A percentile compares a stretch with the other conserved stretches of the same genome.
phyloP scores from a whole-genome alignment of 2,329 filamentous ascomycete genomes.

The Neodidymelliopsis sp. region DNA sequence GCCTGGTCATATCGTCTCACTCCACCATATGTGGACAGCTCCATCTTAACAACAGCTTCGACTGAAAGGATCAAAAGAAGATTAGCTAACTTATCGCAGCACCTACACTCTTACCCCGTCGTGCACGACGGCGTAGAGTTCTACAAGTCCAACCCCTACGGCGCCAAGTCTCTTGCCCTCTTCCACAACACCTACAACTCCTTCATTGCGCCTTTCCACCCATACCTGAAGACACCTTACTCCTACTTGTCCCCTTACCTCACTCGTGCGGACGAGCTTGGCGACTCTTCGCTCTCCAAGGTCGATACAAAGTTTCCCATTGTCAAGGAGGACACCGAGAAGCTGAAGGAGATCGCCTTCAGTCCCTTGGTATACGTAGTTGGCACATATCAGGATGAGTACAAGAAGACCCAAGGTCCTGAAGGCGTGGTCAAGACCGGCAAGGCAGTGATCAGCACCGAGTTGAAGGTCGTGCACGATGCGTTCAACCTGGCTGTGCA shows the following conservation, averaged over 20 bases:
- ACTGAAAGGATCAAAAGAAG: constrained; percentile 3
- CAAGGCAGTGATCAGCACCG: constrained; percentile 49
- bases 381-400: constrained; percentile 49
- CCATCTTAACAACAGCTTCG: background rate
- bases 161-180: constrained; percentile 80
- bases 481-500: constrained; percentile 38
- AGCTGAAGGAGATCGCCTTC: constrained; percentile 47
- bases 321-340: constrained; percentile 59
- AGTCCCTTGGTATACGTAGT: constrained; percentile 48
- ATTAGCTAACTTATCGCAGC: constrained; percentile 60
- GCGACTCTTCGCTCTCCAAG: constrained; percentile 47
- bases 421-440: constrained; percentile 47
- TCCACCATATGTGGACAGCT: constrained; percentile 2
- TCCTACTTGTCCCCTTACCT: constrained; percentile 86
- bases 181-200: constrained; percentile 77
- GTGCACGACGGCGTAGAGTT: constrained; percentile 79
- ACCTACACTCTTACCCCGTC: constrained; percentile 83
- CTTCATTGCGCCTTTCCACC: constrained; percentile 78
- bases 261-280: constrained; percentile 72
- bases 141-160: constrained; percentile 83
- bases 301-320: constrained; percentile 50
- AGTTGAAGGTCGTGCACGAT: constrained; percentile 49
- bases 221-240: constrained; percentile 81
- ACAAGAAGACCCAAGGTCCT: constrained; percentile 48
- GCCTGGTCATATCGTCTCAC: constrained; percentile 19